Percentiles rank a stretch among this genome's conserved stretches.
These are phyloP conservation scores for Actinidia polygama DNA, from an alignment of 179 eudicot species.

Conservation along the genomic window DNA sequence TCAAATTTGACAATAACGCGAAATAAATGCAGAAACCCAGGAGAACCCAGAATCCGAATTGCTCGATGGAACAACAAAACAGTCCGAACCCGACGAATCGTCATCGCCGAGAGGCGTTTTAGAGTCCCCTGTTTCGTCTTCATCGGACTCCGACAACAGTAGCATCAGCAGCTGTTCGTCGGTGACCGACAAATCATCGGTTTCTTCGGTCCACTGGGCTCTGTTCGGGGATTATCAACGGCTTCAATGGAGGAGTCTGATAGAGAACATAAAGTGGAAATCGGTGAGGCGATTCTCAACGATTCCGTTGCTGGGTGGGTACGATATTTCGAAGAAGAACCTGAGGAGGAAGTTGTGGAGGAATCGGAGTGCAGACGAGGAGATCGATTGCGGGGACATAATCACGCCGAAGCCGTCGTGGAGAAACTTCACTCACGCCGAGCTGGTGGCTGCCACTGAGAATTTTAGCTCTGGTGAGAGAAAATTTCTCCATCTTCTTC, in stretches of 20 bases:
- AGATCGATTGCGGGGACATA: constrained; percentile 43
- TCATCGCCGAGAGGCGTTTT: constrained; percentile 73
- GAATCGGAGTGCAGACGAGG: constrained; percentile 53
- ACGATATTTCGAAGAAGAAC: constrained; percentile 55
- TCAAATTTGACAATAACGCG: not conserved
- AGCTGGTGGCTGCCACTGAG: constrained; percentile 75
- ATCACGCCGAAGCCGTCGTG: constrained; percentile 64
- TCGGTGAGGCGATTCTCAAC: constrained; percentile 61
- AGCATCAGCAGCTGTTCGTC: constrained; percentile 22
- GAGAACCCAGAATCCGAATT: constrained; percentile 23
- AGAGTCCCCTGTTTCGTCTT: constrained; percentile 49
- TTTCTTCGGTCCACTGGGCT: no score
- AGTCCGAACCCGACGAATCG: constrained; percentile 20
- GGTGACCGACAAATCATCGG: constrained; percentile 13
- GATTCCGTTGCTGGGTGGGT: constrained; percentile 46
- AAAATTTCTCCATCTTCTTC: no score
- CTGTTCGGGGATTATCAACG: constrained; percentile 29
- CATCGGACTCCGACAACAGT: constrained; percentile 38
- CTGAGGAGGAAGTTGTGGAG: constrained; percentile 53
- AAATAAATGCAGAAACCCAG: constrained; percentile 9
- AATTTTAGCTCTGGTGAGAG: constrained; percentile 75
- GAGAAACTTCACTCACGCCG: constrained; percentile 71
- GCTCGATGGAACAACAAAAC: not conserved
- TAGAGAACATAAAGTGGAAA: constrained; percentile 52
- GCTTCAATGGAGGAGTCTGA: constrained; percentile 52